phyloP scores from a whole-genome alignment of 2,329 filamentous ascomycete genomes.

The Bipolaris cookei region DNA sequence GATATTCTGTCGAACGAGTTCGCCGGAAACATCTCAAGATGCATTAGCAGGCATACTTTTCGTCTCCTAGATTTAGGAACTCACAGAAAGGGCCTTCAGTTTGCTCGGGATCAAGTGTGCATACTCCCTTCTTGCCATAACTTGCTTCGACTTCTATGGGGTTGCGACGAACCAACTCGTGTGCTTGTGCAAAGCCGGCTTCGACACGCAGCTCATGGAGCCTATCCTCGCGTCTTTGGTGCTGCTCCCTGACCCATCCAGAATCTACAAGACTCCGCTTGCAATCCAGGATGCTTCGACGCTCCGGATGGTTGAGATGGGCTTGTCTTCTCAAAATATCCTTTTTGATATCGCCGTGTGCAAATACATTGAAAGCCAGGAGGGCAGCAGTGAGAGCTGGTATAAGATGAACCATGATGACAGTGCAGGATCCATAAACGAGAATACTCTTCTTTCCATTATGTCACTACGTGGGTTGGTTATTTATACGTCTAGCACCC shows the following conservation, averaged over 20 bases:
- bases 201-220: slow-evolving; percentile 48
- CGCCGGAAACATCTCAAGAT: slow-evolving; percentile 53
- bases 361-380: slow-evolving; percentile 36
- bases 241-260: slow-evolving; percentile 45
- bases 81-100: slow-evolving; percentile 47
- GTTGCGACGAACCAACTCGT: slow-evolving; percentile 40
- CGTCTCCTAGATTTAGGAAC: neutral
- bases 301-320: slow-evolving; percentile 47
- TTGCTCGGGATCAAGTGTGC: slow-evolving; percentile 43
- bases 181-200: slow-evolving; percentile 44
- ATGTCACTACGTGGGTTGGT: neutral
- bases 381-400: slow-evolving; percentile 33
- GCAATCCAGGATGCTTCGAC: slow-evolving; percentile 46
- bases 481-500: slow-evolving; percentile 30
- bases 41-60: slow-evolving; percentile 13
- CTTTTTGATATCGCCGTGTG: slow-evolving; percentile 49
- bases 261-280: slow-evolving; percentile 41
- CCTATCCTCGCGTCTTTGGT: slow-evolving; percentile 48
- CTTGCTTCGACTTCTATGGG: slow-evolving; percentile 33
- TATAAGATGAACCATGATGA: slow-evolving; percentile 38
- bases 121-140: slow-evolving; percentile 37
- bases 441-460: slow-evolving; percentile 1
- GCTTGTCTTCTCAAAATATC: slow-evolving; percentile 39
- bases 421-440: neutral
- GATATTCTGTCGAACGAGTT: slow-evolving; percentile 58